Evolutionary conservation across 1,284 basidiomycete genomes (phyloP).

Genomic region (Cystobasidium pallidum): DNA sequence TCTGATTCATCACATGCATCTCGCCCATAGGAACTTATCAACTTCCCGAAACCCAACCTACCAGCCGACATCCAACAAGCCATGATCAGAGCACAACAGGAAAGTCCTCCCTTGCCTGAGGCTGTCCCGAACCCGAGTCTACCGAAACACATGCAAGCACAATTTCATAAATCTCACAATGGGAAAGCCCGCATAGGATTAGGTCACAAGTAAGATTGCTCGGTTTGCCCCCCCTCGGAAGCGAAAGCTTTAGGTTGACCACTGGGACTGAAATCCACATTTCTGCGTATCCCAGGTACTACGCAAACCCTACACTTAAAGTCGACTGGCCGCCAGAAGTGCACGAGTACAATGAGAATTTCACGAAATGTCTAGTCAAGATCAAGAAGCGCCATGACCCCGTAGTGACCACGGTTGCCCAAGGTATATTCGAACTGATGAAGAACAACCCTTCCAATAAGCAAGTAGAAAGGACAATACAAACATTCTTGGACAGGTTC

Average conservation of each 20-base stretch:
- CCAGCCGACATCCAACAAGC: slow-evolving; percentile 70
- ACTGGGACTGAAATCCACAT: not conserved
- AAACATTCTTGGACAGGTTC: slow-evolving; percentile 95
- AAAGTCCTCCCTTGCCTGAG: slow-evolving; percentile 55
- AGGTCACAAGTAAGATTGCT: slow-evolving; percentile 30
- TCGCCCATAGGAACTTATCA: slow-evolving; percentile 74
- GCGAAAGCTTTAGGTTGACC: not conserved
- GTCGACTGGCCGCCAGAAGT: slow-evolving; percentile 83
- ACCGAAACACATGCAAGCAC: slow-evolving; percentile 46
- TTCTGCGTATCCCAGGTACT: slow-evolving; percentile 67
- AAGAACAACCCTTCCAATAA: slow-evolving; percentile 57
- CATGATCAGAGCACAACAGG: slow-evolving; percentile 57
- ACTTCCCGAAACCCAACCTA: slow-evolving; percentile 75
- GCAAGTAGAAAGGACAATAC: slow-evolving; percentile 70
- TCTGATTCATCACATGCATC: not conserved
- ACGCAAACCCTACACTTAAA: slow-evolving; percentile 69
- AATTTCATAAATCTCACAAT: slow-evolving; percentile 19
- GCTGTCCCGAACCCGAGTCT: slow-evolving; percentile 73
- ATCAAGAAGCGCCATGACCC: slow-evolving; percentile 97
- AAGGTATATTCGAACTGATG: slow-evolving; percentile 73
- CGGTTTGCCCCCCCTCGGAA: too few relatives aligned
- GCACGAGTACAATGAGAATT: slow-evolving; percentile 87
- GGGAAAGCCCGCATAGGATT: slow-evolving; percentile 33
- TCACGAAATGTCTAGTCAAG: slow-evolving; percentile 82
- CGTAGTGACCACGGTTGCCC: slow-evolving; percentile 92